Conservation (phyloP, 805 yeast genomes). For the Barnettozyma sp. region DNA sequence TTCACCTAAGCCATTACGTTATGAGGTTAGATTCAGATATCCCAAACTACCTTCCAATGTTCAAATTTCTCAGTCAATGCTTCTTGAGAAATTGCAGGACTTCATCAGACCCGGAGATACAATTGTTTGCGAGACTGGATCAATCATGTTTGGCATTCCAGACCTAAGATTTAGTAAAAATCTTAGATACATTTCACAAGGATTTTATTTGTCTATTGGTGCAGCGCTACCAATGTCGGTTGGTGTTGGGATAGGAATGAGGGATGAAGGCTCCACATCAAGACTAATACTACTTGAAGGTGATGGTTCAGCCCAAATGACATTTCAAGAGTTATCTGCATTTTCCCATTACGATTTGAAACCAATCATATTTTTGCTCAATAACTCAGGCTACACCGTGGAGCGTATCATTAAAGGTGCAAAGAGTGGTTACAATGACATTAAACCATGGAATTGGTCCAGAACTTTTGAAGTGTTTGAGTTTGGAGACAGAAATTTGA, state of each 20-base stretch:
- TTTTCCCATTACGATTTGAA: slow-evolving; percentile 51
- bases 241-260: slow-evolving; percentile 71
- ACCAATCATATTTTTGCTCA: slow-evolving; percentile 68
- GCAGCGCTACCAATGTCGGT: slow-evolving; percentile 81
- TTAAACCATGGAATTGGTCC: slow-evolving; percentile 83
- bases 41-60: slow-evolving; percentile 24
- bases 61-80: slow-evolving; percentile 38
- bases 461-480: slow-evolving; percentile 52
- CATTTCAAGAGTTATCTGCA: slow-evolving; percentile 74
- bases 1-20: slow-evolving; percentile 9
- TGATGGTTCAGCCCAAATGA: slow-evolving; percentile 94
- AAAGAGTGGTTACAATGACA: slow-evolving; percentile 69
- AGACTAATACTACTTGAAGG: slow-evolving; percentile 76
- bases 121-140: slow-evolving; percentile 76
- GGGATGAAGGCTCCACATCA: slow-evolving; percentile 42
- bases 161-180: slow-evolving; percentile 56
- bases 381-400: slow-evolving; percentile 85
- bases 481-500: slow-evolving; percentile 39
- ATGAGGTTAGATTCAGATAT: slow-evolving; percentile 19
- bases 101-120: slow-evolving; percentile 57
- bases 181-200: slow-evolving; percentile 52
- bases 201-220: slow-evolving; percentile 81
- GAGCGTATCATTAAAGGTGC: slow-evolving; percentile 85
- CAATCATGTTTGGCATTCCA: slow-evolving; percentile 70
- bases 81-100: slow-evolving; percentile 35